Evolutionary conservation across 2,329 filamentous ascomycete genomes (phyloP).

Genomic region (Coleophoma eucalyptorum): DNA sequence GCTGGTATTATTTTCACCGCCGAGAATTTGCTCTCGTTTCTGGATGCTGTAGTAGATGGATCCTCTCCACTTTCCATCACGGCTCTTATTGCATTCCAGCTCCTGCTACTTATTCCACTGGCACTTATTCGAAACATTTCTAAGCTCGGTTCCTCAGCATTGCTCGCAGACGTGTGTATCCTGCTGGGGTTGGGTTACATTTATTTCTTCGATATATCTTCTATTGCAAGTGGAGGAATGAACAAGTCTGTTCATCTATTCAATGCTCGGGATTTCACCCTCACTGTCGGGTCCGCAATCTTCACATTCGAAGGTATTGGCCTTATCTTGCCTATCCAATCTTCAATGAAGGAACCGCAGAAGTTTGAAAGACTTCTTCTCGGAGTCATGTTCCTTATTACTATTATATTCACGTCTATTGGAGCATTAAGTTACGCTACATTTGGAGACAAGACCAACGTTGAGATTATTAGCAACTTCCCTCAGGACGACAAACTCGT

Average conservation of each 20-base stretch:
- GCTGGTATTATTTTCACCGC: constrained; percentile 95
- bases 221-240: constrained; percentile 68
- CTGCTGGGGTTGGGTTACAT: constrained; percentile 86
- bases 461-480: constrained; percentile 90
- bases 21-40: constrained; percentile 89
- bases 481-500: constrained; percentile 92
- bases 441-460: constrained; percentile 90
- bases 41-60: constrained; percentile 84
- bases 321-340: constrained; percentile 93
- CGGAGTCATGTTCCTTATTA: constrained; percentile 90
- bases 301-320: constrained; percentile 98
- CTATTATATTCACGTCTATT: constrained; percentile 81
- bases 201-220: constrained; percentile 88
- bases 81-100: constrained; percentile 85
- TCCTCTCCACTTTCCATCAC: constrained; percentile 78
- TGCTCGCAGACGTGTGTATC: constrained; percentile 91
- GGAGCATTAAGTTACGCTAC: constrained; percentile 91
- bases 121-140: constrained; percentile 92
- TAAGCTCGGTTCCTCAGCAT: constrained; percentile 88
- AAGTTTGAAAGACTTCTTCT: constrained; percentile 87
- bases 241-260: constrained; percentile 79
- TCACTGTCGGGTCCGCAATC: constrained; percentile 96
- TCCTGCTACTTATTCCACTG: constrained; percentile 88
- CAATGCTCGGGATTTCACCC: constrained; percentile 85
- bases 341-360: constrained; percentile 84